Base-by-base conservation (phyloP, 1,284 basidiomycete species). In the Heimioporus retisporus region DNA sequence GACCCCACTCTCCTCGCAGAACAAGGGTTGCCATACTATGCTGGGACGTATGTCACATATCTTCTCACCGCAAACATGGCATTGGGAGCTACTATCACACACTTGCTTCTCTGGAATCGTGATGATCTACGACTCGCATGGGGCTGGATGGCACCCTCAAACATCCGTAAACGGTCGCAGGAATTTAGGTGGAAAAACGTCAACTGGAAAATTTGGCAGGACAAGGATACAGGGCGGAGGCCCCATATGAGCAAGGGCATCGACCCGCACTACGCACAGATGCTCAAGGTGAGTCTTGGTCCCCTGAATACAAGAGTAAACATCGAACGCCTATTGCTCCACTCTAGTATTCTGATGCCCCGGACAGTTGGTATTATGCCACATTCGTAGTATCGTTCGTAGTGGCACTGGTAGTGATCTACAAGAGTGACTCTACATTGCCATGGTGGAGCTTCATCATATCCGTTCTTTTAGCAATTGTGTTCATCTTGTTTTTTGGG, bases 201-300 rank as follows among this genome's bases (percentile, higher is more conserved):
- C 65, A 72, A 83, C 59, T 85, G 81, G 81, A 79, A 72, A 59
- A 69, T 83, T 15, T 87, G 86, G 86, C 67, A 74, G 53, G 76
- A 82, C 56, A 75, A 81, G 83, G 13, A 77, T 80, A 66, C 77
- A 80, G 80, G 42, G 71, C 79, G 7, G 65, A 76, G 18, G 62
- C 68, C 2, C 28, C 28, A 28, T 65, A 68, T 3, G 69, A 70
- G 10, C 72, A 77, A 79, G 48, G 78, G 80, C 44, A 69, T 83
- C 15, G 87, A 88, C 68, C 86, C 86, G 21, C 87, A 88, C 70
- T 88, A 87, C 65, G 78, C 77, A n/a, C 75, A 86, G 69, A 88
- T 88, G 86, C 78, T 86, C 28, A 85, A 85, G 79, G 84, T 82
- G 23, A 63, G 77, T 35, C 19, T 15, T 19, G 15, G 14, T 28